These are phyloP conservation scores for Colletotrichum kahawae DNA, from an alignment of 2,329 filamentous ascomycete species.

Conservation along the genomic window DNA sequence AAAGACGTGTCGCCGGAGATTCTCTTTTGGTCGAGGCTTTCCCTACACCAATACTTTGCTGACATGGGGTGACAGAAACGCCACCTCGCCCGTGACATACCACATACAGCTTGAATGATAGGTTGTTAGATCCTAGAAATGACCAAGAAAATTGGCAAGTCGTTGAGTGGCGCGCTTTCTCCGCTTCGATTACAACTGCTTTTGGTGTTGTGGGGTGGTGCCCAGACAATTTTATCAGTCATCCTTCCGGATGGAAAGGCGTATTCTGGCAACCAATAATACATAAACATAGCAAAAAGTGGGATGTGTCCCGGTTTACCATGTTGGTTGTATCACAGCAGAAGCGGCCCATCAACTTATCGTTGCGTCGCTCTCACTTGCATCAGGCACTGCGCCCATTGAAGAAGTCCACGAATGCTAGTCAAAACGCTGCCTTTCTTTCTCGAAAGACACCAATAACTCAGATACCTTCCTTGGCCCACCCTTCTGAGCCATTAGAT, in stretches of 20 bases:
- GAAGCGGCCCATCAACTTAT: background rate
- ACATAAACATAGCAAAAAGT: background rate
- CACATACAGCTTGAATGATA: background rate
- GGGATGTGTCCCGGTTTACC: background rate
- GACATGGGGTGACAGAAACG: background rate
- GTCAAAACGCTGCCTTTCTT: background rate
- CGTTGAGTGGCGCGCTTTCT: background rate
- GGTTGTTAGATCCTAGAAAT: background rate
- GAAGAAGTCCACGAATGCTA: background rate
- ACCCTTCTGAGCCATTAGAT: background rate
- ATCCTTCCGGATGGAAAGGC: background rate
- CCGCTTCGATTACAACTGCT: background rate
- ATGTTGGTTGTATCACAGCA: background rate
- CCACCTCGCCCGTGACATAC: background rate
- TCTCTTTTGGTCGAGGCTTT: background rate
- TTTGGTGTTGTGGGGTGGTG: background rate
- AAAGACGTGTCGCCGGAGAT: background rate
- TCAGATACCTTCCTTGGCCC: background rate
- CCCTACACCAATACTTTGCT: background rate
- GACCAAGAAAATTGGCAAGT: background rate
- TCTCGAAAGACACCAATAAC: background rate
- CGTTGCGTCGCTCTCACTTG: background rate
- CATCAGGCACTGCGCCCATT: background rate
- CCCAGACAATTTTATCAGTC: background rate
- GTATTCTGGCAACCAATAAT: background rate